A percentile compares a stretch with the other conserved stretches of the same genome.
These are phyloP conservation scores for Coemansia sp. DNA, from an alignment of 192 early-diverging fungal genomes.

Conservation along the genomic window DNA sequence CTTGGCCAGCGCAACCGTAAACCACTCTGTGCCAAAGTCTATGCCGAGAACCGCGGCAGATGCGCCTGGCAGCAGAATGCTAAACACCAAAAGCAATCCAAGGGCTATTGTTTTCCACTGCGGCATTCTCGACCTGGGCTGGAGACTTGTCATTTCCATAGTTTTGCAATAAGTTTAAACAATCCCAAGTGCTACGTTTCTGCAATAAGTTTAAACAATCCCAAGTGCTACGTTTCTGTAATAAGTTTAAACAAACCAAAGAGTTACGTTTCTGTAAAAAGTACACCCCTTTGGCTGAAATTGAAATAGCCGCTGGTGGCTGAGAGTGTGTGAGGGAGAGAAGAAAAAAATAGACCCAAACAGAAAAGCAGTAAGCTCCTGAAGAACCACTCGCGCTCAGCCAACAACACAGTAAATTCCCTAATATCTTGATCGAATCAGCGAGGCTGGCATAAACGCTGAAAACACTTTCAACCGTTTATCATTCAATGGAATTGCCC, in stretches of 20 bases:
- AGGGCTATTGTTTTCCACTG: constrained; percentile 3
- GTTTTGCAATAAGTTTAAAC: too few relatives aligned
- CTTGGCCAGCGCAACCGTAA: constrained; percentile 93
- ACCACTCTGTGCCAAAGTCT: constrained; percentile 98
- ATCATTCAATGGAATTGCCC: too few relatives aligned
- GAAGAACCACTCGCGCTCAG: not conserved
- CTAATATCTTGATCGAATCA: too few relatives aligned
- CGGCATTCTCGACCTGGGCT: not conserved
- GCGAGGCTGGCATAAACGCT: too few relatives aligned
- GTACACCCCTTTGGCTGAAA: not conserved
- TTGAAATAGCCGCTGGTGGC: not conserved
- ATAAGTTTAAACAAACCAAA: too few relatives aligned
- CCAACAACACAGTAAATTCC: not conserved
- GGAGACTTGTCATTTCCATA: not conserved
- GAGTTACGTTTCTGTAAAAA: too few relatives aligned
- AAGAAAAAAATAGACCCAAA: too few relatives aligned
- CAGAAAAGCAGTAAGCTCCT: too few relatives aligned
- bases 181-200: too few relatives aligned
- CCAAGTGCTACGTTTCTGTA: too few relatives aligned
- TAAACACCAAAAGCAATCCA: constrained; percentile 11
- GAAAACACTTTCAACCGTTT: not conserved
- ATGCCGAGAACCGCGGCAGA: constrained; percentile 86
- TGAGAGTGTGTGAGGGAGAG: too few relatives aligned
- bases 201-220: too few relatives aligned
- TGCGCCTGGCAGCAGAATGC: constrained; percentile 14